Evolutionary conservation across 2,329 filamentous ascomycete species (phyloP).

Genomic region (Hawksworthiomyces lignivorus): DNA sequence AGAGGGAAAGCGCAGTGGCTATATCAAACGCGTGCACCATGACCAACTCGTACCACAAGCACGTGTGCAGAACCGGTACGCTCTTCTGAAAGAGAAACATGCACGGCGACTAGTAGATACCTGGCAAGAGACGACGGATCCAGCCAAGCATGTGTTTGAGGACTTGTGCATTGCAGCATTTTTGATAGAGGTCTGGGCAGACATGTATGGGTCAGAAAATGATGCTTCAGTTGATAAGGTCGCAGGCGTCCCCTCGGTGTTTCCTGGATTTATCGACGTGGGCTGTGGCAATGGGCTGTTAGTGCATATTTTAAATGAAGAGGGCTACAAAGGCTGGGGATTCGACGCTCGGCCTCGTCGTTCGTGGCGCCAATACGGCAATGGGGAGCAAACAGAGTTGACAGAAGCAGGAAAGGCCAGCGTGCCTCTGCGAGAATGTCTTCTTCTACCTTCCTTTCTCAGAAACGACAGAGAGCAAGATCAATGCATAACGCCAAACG

Average conservation of each 20-base stretch:
- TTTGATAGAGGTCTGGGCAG: constrained; percentile 80
- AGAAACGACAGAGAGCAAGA: constrained; percentile 7
- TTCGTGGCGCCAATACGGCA: constrained; percentile 70
- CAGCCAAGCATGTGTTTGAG: constrained; percentile 89
- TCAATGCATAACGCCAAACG: too few relatives aligned
- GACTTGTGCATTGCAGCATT: constrained; percentile 88
- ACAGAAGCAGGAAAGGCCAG: neutral
- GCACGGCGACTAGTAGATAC: constrained; percentile 59
- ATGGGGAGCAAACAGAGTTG: constrained; percentile 13
- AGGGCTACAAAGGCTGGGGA: constrained; percentile 80
- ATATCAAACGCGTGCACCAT: constrained; percentile 76
- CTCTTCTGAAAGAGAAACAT: constrained; percentile 70
- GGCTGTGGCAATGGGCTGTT: constrained; percentile 92
- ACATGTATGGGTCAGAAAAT: constrained; percentile 57
- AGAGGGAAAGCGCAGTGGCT: constrained; percentile 54
- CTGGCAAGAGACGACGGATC: constrained; percentile 85
- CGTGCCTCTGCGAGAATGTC: constrained; percentile 27
- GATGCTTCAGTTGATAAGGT: neutral
- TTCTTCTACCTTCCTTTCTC: constrained; percentile 27
- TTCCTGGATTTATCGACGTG: constrained; percentile 91
- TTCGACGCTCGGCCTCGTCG: constrained; percentile 84
- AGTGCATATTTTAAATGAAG: constrained; percentile 69
- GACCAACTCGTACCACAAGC: constrained; percentile 73
- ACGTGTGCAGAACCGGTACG: constrained; percentile 74
- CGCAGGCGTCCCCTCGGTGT: constrained; percentile 28